These are phyloP conservation scores for Xylaria palmicola DNA, from an alignment of 495 filamentous ascomycete genomes.

Conservation along the genomic window DNA sequence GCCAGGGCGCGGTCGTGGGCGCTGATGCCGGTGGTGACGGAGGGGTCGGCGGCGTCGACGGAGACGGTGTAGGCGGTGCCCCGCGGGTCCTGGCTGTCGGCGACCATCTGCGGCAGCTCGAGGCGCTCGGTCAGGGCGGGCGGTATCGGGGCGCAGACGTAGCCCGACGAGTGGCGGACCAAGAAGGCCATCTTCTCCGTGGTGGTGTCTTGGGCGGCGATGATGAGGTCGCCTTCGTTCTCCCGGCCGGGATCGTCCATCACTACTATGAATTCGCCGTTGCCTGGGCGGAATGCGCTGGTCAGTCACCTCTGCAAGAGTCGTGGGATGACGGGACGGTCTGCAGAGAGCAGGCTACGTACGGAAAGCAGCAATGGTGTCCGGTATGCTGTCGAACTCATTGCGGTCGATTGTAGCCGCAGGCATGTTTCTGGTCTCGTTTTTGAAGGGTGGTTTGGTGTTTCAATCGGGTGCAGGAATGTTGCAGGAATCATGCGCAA, in stretches of 20 bases:
- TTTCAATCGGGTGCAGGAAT: too few species aligned
- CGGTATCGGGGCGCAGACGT: slow-evolving; percentile 83
- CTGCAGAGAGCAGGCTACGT: slow-evolving; percentile 33
- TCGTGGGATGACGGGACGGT: too few species aligned
- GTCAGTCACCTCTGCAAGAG: too few species aligned
- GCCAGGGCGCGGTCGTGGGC: slow-evolving; percentile 84
- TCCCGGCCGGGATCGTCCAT: slow-evolving; percentile 88
- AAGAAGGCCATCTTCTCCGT: slow-evolving; percentile 92
- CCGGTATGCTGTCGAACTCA: slow-evolving; percentile 81
- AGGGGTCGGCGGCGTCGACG: slow-evolving; percentile 70
- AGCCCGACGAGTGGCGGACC: slow-evolving; percentile 83
- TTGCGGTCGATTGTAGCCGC: slow-evolving; percentile 41
- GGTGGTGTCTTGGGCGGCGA: slow-evolving; percentile 83
- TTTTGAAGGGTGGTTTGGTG: too few species aligned
- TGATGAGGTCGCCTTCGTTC: slow-evolving; percentile 97
- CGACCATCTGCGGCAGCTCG: slow-evolving; percentile 85
- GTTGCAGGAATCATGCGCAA: neutral
- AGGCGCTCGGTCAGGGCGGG: slow-evolving; percentile 64
- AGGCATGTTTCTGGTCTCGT: slow-evolving; percentile 33
- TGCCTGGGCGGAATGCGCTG: slow-evolving; percentile 47
- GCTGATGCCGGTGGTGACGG: slow-evolving; percentile 84
- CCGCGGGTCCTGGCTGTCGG: slow-evolving; percentile 77
- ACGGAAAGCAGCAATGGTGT: slow-evolving; percentile 83
- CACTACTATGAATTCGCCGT: slow-evolving; percentile 92
- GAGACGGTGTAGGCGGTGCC: slow-evolving; percentile 90